Evolutionary conservation across 306 rosid species (phyloP).

Genomic region (Vicia villosa): DNA sequence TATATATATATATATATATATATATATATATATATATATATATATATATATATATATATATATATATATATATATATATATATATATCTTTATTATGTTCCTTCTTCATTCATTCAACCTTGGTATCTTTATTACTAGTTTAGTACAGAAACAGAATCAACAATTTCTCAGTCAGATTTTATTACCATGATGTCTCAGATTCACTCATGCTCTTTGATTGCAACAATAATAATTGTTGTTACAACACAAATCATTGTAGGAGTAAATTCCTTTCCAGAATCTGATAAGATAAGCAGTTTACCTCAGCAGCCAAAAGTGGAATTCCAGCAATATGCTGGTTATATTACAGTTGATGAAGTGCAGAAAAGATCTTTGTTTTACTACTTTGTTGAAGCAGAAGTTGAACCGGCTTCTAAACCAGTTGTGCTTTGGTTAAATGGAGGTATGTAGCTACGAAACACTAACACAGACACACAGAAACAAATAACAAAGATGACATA

Average conservation of each 20-base stretch:
- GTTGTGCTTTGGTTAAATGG: slow-evolving; percentile 86
- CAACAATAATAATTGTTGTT: slow-evolving; percentile 24
- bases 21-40: no score
- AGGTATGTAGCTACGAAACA: slow-evolving; percentile 40
- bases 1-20: no score
- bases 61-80: background rate
- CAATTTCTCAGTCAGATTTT: slow-evolving; percentile 28
- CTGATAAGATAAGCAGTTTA: slow-evolving; percentile 54
- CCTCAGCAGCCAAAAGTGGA: slow-evolving; percentile 85
- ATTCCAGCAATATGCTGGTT: slow-evolving; percentile 79
- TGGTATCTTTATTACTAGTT: background rate
- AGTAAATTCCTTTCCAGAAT: slow-evolving; percentile 35
- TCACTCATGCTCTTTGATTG: slow-evolving; percentile 39
- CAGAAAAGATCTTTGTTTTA: slow-evolving; percentile 72
- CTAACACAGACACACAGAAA: no score
- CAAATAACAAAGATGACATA: background rate
- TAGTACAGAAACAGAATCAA: background rate
- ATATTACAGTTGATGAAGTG: slow-evolving; percentile 63
- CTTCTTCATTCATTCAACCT: slow-evolving; percentile 2
- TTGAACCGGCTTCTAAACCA: slow-evolving; percentile 80
- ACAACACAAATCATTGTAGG: slow-evolving; percentile 34
- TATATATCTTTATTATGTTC: slow-evolving; percentile 15
- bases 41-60: no score
- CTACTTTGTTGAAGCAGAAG: slow-evolving; percentile 79
- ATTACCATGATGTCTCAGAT: slow-evolving; percentile 41